A percentile compares a stretch with the other conserved stretches of the same genome.
phyloP scores from a whole-genome alignment of 164 flowering plant species.

The Piper betle region DNA sequence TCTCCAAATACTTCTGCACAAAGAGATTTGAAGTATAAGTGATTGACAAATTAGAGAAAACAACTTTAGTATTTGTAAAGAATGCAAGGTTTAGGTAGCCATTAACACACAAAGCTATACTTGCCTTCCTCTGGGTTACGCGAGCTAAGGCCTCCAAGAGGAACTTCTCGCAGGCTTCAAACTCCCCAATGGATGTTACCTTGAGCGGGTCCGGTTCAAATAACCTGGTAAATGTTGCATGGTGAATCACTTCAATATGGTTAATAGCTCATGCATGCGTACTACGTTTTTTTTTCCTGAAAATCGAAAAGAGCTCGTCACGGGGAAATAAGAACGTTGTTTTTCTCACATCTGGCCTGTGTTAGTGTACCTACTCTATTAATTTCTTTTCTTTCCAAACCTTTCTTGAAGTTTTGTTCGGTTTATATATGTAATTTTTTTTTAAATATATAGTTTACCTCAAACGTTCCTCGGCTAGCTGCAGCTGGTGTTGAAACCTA shows the following conservation, averaged over 20 bases:
- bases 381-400: no score
- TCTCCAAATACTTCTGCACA: conserved; percentile 27
- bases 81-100: neutral
- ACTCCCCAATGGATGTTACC: conserved; percentile 27
- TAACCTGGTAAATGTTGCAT: conserved; percentile 12
- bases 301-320: no score
- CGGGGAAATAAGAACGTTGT: no score
- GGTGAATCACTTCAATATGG: no score
- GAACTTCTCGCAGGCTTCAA: conserved; percentile 34
- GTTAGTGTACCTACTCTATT: no score
- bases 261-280: no score
- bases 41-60: neutral
- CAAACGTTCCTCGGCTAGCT: conserved; percentile 23
- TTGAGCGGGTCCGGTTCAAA: conserved; percentile 39
- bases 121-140: conserved; percentile 38
- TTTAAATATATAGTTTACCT: conserved; percentile 6
- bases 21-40: neutral
- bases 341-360: no score
- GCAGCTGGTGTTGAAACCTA: conserved; percentile 27
- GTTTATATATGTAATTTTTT: no score
- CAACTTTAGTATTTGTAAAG: neutral
- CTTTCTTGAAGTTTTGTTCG: no score
- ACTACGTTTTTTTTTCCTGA: no score
- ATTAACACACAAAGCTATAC: neutral
- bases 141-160: conserved; percentile 29